These are phyloP conservation scores for Galerina sulciceps DNA, from an alignment of 768 basidiomycete species.

Conservation along the genomic window DNA sequence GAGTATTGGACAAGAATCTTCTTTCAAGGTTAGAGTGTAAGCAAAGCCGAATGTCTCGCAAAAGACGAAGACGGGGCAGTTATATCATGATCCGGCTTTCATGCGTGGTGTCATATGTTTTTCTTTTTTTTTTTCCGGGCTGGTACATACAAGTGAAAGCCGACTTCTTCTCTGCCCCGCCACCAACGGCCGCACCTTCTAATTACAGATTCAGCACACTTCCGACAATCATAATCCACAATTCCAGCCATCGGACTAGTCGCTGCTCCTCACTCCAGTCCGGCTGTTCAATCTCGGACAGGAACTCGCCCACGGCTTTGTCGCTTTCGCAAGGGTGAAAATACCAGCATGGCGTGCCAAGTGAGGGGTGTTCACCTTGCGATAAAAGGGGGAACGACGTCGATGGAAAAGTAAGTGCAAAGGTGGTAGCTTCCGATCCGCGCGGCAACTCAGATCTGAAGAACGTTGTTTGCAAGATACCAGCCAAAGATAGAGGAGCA, in stretches of 20 bases:
- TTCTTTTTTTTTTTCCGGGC: neutral
- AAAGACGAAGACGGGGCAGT: neutral
- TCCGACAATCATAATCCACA: constrained; percentile 80
- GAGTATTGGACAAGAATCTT: neutral
- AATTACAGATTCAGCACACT: constrained; percentile 59
- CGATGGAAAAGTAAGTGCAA: constrained; percentile 53
- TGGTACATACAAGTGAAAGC: too few species aligned
- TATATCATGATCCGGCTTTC: constrained; percentile 26
- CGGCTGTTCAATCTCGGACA: constrained; percentile 48
- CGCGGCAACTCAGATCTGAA: constrained; percentile 56
- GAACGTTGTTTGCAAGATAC: constrained; percentile 60
- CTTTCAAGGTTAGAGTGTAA: neutral
- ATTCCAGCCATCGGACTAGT: constrained; percentile 60
- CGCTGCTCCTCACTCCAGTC: constrained; percentile 33
- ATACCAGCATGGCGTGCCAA: constrained; percentile 80
- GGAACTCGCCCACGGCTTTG: constrained; percentile 67
- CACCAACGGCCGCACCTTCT: neutral
- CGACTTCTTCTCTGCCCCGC: too few species aligned
- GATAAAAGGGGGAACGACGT: constrained; percentile 78
- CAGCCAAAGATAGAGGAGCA: constrained; percentile 57
- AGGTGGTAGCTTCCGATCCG: constrained; percentile 50
- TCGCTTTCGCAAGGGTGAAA: constrained; percentile 87
- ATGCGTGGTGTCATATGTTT: constrained; percentile 27
- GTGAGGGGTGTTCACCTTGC: constrained; percentile 84
- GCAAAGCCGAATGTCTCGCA: constrained; percentile 5